Evolutionary conservation across 2,329 filamentous ascomycete genomes (phyloP).

Genomic region (Colletotrichum viniferum): DNA sequence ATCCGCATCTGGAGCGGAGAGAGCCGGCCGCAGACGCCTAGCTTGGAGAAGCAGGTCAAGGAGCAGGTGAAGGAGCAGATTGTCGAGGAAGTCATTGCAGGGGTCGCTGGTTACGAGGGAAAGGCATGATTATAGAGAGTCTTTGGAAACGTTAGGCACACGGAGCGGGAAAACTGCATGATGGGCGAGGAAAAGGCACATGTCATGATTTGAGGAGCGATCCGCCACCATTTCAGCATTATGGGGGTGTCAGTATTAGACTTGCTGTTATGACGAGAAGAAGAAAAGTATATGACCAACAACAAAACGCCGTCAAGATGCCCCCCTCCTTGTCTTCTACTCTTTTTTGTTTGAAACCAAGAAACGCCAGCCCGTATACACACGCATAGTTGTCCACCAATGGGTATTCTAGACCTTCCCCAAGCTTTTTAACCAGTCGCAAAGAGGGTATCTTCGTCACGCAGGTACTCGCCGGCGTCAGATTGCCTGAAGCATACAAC

Average conservation of each 20-base stretch:
- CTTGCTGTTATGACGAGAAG: background rate
- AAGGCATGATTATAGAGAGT: background rate
- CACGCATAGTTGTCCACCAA: background rate
- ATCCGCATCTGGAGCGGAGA: conserved; percentile 73
- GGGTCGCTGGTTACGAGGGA: conserved; percentile 27
- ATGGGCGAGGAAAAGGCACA: background rate
- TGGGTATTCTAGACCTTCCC: background rate
- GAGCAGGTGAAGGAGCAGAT: conserved; percentile 8
- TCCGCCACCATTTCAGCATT: background rate
- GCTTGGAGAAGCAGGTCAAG: conserved; percentile 26
- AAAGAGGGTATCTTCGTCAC: conserved; percentile 76
- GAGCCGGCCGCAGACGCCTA: conserved; percentile 58
- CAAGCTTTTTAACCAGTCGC: conserved; percentile 48
- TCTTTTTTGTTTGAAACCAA: conserved; percentile 1
- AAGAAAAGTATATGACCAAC: conserved; percentile 8
- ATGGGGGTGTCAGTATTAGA: background rate
- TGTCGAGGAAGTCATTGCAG: conserved; percentile 14
- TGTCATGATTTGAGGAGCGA: background rate
- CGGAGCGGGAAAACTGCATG: background rate
- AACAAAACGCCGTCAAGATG: conserved; percentile 19
- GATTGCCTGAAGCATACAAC: conserved; percentile 90
- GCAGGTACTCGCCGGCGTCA: conserved; percentile 92
- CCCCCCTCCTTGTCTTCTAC: conserved; percentile 13
- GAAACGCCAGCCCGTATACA: conserved; percentile 15
- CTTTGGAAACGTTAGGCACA: background rate